phyloP scores from a whole-genome alignment of 179 eudicot species.

The Spinacia oleracea region DNA sequence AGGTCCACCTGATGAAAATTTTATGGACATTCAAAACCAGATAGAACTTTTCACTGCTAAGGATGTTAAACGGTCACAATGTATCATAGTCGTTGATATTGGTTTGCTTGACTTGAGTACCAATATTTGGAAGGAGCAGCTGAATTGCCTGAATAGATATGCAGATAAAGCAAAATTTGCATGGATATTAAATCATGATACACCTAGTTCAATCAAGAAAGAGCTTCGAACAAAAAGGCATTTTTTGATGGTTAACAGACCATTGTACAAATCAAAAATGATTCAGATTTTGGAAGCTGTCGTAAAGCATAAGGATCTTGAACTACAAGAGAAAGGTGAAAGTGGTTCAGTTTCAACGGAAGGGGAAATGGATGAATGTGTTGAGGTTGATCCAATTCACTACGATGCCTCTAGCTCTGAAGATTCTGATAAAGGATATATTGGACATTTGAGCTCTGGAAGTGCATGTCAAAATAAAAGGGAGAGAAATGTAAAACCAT shows the following conservation, averaged over 20 bases:
- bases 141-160: constrained; percentile 61
- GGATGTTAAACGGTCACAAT: constrained; percentile 33
- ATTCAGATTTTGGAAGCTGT: constrained; percentile 79
- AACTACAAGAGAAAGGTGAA: constrained; percentile 31
- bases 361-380: constrained; percentile 52
- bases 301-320: constrained; percentile 48
- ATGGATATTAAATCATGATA: constrained; percentile 83
- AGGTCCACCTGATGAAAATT: constrained; percentile 29
- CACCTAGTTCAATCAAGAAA: constrained; percentile 62
- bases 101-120: constrained; percentile 76
- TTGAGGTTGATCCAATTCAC: constrained; percentile 54
- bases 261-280: constrained; percentile 82
- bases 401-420: constrained; percentile 59
- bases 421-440: constrained; percentile 50
- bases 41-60: constrained; percentile 23
- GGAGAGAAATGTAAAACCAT: constrained; percentile 26
- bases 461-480: constrained; percentile 27
- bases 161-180: constrained; percentile 56
- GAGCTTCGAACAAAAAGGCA: constrained; percentile 79
- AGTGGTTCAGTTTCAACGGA: constrained; percentile 24
- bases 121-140: constrained; percentile 81
- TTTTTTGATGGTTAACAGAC: constrained; percentile 73
- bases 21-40: constrained; percentile 22
- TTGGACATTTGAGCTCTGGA: constrained; percentile 26
- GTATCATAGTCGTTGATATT: constrained; percentile 68